Evolutionary conservation across 2,329 filamentous ascomycete species (phyloP), one percentile per base, ranked within the genome.

Genomic region (Fusarium sp.): DNA sequence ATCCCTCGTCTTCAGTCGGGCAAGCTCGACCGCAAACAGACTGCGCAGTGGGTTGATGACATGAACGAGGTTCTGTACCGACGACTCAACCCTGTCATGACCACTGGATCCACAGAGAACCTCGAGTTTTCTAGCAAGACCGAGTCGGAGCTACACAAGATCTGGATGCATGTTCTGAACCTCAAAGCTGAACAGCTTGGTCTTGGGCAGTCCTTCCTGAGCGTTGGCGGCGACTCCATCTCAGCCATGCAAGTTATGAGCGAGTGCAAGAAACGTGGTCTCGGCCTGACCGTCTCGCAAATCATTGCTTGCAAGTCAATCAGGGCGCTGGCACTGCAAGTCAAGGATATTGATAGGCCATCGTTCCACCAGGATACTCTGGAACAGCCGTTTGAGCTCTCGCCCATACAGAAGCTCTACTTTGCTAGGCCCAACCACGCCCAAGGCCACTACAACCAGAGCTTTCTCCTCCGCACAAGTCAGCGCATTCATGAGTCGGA

Each of bases 211-310:
- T 79, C 80, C 42, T 85, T 85, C 69, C 73, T 85, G 24, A 75
- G 76, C 17, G 73, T 84, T 2, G 84, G 84, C 1, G 84, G 84
- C 6, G 84, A 86, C 61, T 85, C 84, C 5, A 84, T 85, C 42
- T 79, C 77, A 0, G 83, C 84, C 3, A 85, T 85, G 80, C 78
- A 80, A 10, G 77, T 83, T 0, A 80, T 80, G 57, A 84, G 87
- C 9, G 75, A 79, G 53, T 80, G 79, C 24, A 78, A 76, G 58
- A 77, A 79, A 31, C 75, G 74, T 0, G 75, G 75, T 0, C 63
- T 83, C 0, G 72, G 72, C 5, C 53, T 81, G 8, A 69, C 75
- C 0, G 81, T 82, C 12, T 77, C 75, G 9, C 68, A 80, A 31
- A 75, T 81, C 42, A 76, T 80, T 29, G 61, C 66, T 9, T 76